Conservation (phyloP, 2,329 filamentous ascomycete genomes). For the Colletotrichum eleusines region DNA sequence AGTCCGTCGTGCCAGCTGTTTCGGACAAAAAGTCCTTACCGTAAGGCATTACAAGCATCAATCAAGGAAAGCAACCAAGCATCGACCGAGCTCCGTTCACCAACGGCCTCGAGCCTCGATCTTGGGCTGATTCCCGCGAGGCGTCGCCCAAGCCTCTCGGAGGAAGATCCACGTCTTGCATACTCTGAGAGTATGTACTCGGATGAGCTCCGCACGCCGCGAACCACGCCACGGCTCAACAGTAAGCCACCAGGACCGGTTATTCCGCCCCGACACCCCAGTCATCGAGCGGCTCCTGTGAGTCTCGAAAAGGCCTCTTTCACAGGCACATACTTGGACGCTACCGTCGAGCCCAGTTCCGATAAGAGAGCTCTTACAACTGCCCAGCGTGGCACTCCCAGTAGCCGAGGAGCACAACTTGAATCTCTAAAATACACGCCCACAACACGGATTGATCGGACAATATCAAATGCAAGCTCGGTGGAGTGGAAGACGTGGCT, state of each 20-base stretch:
- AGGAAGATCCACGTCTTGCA: constrained; percentile 52
- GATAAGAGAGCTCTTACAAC: not conserved
- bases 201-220: constrained; percentile 35
- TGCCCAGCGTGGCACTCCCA: not conserved
- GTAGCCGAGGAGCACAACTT: not conserved
- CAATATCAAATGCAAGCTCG: constrained; percentile 59
- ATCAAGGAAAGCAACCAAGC: constrained; percentile 55
- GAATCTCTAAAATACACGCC: constrained; percentile 32
- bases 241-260: not conserved
- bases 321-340: not conserved
- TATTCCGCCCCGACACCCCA: constrained; percentile 1
- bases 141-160: constrained; percentile 57
- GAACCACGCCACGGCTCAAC: not conserved
- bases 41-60: constrained; percentile 62
- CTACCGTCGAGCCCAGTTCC: not conserved
- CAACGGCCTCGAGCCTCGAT: constrained; percentile 47
- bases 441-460: constrained; percentile 50
- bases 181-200: constrained; percentile 67
- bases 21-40: constrained; percentile 67
- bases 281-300: not conserved
- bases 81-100: constrained; percentile 42
- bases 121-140: constrained; percentile 52
- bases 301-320: not conserved
- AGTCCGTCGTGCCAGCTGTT: constrained; percentile 65
- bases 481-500: constrained; percentile 68